Base-by-base conservation (phyloP, 225 moss, liverwort and hornwort genomes). In the Bryoerythrophyllum caledonicum region DNA sequence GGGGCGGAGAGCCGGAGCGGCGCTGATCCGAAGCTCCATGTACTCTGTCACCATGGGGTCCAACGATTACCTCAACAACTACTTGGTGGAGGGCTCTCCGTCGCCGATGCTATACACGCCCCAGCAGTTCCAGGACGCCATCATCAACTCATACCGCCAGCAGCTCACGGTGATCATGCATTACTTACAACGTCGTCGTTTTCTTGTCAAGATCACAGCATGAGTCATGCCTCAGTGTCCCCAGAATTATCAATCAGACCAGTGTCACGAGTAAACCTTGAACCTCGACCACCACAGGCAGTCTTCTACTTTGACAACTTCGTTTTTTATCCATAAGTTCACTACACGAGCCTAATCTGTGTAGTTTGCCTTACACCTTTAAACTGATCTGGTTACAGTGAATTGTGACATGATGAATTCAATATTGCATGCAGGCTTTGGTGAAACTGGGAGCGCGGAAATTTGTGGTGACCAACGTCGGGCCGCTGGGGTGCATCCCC, bases 61-160 rank as follows among this genome's bases (percentile, higher is more conserved):
- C 8, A 90, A 90, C 68, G 92, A 92, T 62, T 92, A 79, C 73
- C 84, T 92, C 41, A 90, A 90, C 70, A 92, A 92, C 76, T 92
- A 92, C 79, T 81, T 77, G 41, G 71, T 84, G 4, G 65, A 81
- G 0, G 88, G 41, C 17, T 92, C 91, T 13, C 76, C 79, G 6
- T 80, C 87, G 7, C 80, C 88, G 0, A 21, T 1, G 25, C 63
- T 79, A 23, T 87, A 65, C 49, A 82, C 62, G 0, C 82, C 84
- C 13, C 44, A 56, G 46, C 15, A 60, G 10, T 92, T 82, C 58
- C 86, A 90, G 72, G 74, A 67, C 37, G 53, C 65, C 26, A 53
- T 92, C 41, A 86, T 92, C 67, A 53, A 55, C 65, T 82, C 83
- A 2, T 88, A 74, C 49, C 78, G 81, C 51, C 77, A 66, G 63